These are phyloP conservation scores for Rhododendron vialii DNA, from an alignment of 148 eudicot genomes.

Conservation along the genomic window DNA sequence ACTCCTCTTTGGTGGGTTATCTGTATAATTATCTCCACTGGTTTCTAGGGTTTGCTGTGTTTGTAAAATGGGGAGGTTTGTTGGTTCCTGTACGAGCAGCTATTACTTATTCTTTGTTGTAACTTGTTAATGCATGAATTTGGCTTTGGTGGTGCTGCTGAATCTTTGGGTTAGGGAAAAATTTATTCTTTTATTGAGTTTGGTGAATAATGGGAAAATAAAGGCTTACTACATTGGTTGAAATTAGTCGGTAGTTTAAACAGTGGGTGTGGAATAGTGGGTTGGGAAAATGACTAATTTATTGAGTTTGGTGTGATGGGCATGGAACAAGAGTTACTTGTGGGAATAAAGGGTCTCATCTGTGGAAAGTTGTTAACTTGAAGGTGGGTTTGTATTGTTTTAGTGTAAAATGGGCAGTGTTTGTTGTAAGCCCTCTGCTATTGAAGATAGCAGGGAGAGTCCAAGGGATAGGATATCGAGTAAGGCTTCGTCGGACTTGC, in stretches of 20 bases:
- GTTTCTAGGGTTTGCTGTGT: conserved; percentile 9
- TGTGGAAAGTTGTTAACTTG: background rate
- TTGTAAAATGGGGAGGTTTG: background rate
- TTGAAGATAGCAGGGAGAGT: conserved; percentile 63
- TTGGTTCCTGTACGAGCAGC: background rate
- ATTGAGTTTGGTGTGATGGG: conserved; percentile 12
- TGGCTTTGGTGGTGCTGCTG: background rate
- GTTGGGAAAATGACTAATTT: background rate
- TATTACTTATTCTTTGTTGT: background rate
- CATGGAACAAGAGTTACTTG: background rate
- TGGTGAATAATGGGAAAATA: background rate
- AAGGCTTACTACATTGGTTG: background rate
- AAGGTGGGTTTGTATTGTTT: conserved; percentile 19
- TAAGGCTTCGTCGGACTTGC: conserved; percentile 36
- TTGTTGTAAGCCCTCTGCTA: conserved; percentile 72
- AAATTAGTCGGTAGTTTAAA: background rate
- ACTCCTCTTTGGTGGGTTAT: background rate
- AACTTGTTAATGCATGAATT: background rate
- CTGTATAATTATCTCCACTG: background rate
- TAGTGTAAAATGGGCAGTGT: conserved; percentile 53
- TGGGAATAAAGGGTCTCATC: conserved; percentile 2
- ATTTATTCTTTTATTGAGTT: background rate
- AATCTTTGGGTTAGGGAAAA: background rate
- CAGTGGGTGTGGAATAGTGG: background rate
- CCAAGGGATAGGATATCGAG: conserved; percentile 52